Base-by-base conservation (phyloP, 108 stramenopile species). In the Schizochytrium sp. region DNA sequence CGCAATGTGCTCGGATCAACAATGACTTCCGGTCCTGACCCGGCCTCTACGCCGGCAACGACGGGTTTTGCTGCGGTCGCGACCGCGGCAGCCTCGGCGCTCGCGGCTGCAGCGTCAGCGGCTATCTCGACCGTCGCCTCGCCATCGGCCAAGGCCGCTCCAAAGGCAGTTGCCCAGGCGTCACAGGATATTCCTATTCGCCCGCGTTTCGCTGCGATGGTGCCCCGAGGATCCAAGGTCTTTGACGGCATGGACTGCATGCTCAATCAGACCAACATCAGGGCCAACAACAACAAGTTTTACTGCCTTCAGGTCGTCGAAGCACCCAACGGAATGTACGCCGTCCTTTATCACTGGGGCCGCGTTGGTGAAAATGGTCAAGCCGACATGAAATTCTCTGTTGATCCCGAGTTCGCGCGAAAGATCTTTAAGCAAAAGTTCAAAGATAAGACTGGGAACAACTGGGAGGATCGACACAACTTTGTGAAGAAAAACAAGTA, bases 251-350 rank as follows among this genome's bases (percentile, higher is more conserved):
- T 71, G 25, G 92, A 92, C 53, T 91, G 59, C 23, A 90, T 91
- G 58, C 88, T 93, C 28, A 93, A 93, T 59, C 93, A 93, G 89
- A 91, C 91, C 93, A 92, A 93, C 89, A 92, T 93, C 87, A 57
- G 34, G 28, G 55, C 48, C 44, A 93, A 93, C 91, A 93, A 93
- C 87, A 93, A 93, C 91, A 93, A 93, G 92, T 93, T 83, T 89
- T 92, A 92, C 89, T 57, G 87, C 43, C 25, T 91, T 23, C 90
- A 92, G 48, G 10, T 89, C 41, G 43, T 91, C 19, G 43, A 60
- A 43, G 18, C n/a, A 5, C 53, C 44, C n/a, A 6, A 57, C 41
- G 60, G 83, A 44, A 19, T 72, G 14, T 89, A 44, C 48, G 45
- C 0, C 45, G 89, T 91, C 51, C 92, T 87, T 87, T 89, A 41